Percentiles rank a stretch among this genome's conserved stretches.
Evolutionary conservation across 805 yeast genomes (phyloP).

Genomic region (Peterozyma xylosa): DNA sequence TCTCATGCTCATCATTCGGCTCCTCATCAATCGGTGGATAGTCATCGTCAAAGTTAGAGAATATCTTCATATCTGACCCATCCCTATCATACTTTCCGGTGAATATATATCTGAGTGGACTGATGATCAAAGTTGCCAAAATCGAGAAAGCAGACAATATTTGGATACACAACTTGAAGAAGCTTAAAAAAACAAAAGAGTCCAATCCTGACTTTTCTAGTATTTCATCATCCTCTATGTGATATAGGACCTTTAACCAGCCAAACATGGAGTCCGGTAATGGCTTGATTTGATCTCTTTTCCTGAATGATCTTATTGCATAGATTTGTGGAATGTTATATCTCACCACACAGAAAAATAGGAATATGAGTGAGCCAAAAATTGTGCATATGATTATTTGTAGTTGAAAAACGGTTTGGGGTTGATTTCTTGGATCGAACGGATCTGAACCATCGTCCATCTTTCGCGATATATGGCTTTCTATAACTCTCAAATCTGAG

Average conservation of each 20-base stretch:
- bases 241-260: constrained; percentile 68
- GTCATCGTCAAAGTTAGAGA: constrained; percentile 1
- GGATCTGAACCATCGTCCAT: constrained; percentile 25
- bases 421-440: constrained; percentile 30
- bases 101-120: constrained; percentile 77
- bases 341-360: constrained; percentile 42
- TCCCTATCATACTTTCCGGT: constrained; percentile 75
- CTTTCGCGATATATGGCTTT: no score
- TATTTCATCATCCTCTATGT: constrained; percentile 65
- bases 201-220: constrained; percentile 89
- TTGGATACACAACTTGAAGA: constrained; percentile 82
- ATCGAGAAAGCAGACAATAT: constrained; percentile 56
- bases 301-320: constrained; percentile 45
- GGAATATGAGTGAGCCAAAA: constrained; percentile 37
- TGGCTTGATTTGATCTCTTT: constrained; percentile 18
- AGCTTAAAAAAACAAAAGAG: constrained; percentile 86
- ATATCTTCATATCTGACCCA: background rate
- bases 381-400: constrained; percentile 42
- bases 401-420: constrained; percentile 51
- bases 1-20: background rate
- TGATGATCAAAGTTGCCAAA: constrained; percentile 66
- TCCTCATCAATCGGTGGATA: background rate
- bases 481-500: no score
- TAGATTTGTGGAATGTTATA: constrained; percentile 51
- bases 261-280: constrained; percentile 47